Evolutionary conservation across 1,284 basidiomycete genomes (phyloP), one percentile per base, ranked within the genome.

Genomic region (Apiotrichum domesticum): DNA sequence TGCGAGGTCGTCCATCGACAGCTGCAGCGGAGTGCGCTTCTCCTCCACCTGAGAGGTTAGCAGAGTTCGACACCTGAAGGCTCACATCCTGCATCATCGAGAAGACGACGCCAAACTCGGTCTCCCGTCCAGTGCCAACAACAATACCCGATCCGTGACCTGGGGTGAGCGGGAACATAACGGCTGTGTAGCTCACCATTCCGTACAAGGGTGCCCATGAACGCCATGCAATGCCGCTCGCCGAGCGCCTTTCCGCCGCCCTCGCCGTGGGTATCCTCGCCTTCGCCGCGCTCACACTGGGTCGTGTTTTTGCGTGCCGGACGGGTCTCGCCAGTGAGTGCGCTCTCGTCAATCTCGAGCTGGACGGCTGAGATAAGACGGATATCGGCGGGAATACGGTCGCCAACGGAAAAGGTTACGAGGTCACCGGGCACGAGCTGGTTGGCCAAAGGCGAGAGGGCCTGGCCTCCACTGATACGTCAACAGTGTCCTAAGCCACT

Each of bases 21-120:
- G 86, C 78, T 97, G 96, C 51, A 97, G 79, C 1, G 93, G 93
- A 0, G 93, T 97, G 82, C 95, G 95, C 67, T 96, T 91, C 41
- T 87, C 84, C 33, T 56, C 42, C 59, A 63, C 9, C 74, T 69
- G 70, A 97, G 96, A 51, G 90, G 93, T 66, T 89, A 87, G 79
- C 97, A 93, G 63, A 97, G 96, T 68, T 93, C 87, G 37, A 94
- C 93, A 64, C 97, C 91, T 35, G 93, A 93, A 5, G 93, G 96
- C 54, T 83, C 80, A 90, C 89, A 69, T 96, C 90, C 75, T 98
- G 92, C 88, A 98, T 94, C 92, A 98, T 96, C 21, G 86, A 85
- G 74, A 98, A 98, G 64, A 98, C 91, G 58, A 94, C 86, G 21
- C 95, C 95, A 73, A 98, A 96, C 71, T 98, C 95, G 1, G 92